Evolutionary conservation across 2,329 filamentous ascomycete genomes (phyloP).

Genomic region (Rhinocladiella similis): DNA sequence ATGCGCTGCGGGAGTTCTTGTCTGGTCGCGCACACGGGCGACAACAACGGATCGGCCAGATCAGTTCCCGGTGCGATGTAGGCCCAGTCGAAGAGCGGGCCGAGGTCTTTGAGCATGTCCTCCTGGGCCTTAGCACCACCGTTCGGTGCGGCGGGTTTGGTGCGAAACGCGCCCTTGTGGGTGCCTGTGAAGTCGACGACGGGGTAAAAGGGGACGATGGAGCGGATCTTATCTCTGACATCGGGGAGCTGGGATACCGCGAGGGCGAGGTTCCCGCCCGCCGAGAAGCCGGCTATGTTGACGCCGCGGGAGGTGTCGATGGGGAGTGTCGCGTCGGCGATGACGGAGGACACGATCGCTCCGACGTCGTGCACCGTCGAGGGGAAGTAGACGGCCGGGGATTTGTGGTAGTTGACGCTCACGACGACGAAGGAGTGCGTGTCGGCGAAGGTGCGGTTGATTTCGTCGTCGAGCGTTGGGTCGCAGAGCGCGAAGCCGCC

Average conservation of each 20-base stretch:
- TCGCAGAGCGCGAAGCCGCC: conserved; percentile 51
- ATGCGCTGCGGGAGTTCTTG: conserved; percentile 43
- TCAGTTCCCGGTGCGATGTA: conserved; percentile 41
- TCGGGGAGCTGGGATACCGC: conserved; percentile 42
- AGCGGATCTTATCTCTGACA: conserved; percentile 38
- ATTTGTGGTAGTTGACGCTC: conserved; percentile 52
- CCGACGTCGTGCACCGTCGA: conserved; percentile 47
- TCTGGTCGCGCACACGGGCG: conserved; percentile 37
- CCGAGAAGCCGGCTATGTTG: conserved; percentile 42
- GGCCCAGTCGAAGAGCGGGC: conserved; percentile 41
- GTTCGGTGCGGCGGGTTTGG: conserved; percentile 22
- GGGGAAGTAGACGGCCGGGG: conserved; percentile 49
- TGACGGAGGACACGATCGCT: conserved; percentile 43
- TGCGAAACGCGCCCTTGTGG: conserved; percentile 32
- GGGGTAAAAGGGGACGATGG: conserved; percentile 48
- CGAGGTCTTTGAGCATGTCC: conserved; percentile 29
- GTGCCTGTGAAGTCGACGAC: conserved; percentile 43
- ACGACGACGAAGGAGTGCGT: conserved; percentile 46
- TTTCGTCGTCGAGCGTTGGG: conserved; percentile 48
- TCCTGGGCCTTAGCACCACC: too few species aligned
- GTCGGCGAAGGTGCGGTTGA: conserved; percentile 47
- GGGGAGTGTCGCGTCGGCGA: conserved; percentile 47
- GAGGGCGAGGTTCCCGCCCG: conserved; percentile 49
- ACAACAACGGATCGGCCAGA: conserved; percentile 43
- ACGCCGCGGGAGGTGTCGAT: conserved; percentile 44